Evolutionary conservation across 768 basidiomycete species (phyloP), one percentile per base, ranked within the genome.

Genomic region (Dioszegia crocea): DNA sequence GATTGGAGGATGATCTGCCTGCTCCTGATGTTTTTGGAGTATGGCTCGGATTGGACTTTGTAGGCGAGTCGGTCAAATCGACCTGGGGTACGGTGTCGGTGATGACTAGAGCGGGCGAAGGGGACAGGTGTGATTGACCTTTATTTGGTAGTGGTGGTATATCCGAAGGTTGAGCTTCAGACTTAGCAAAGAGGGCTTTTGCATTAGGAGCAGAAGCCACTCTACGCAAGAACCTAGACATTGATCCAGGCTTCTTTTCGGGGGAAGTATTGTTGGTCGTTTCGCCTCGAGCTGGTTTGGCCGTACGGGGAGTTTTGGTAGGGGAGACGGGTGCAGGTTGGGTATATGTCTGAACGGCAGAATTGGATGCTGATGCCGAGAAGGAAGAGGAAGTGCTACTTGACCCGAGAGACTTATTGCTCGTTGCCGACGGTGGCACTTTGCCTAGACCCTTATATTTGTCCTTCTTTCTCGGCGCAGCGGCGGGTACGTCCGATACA

Each of bases 201-300:
- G 92, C 88, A 73, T 97, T 99, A 2, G 94, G 94, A 2, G 96
- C 93, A 9, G 91, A 96, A 3, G 93, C 91, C 46, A 98, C 94
- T 48, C 94, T 86, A 52, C 94, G 87, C 29, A 98, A 86, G 79
- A 97, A 92, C 33, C 93, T 86, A 47, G 88, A 84, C 9, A 90
- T 88, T 4, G 78, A 73, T 9, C 66, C 69, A 19, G 62, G 58
- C 16, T 60, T 61, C 30, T 57, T 56, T n/a, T 66, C 55, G 26
- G 60, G 62, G 10, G 67, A 45, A 1, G 49, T 39, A 12, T 48
- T 46, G 17, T 36, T 47, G 24, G 50, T 45, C 14, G 38, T 47
- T 19, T 38, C 16, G 17, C 30, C 24, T 47, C 50, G 3, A 26
- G n/a, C 8, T 59, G 52, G 48, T 48, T 41, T 44, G 33, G 60